Base-by-base conservation (phyloP, 1,139 yeast genomes). In the Candida smagusa region DNA sequence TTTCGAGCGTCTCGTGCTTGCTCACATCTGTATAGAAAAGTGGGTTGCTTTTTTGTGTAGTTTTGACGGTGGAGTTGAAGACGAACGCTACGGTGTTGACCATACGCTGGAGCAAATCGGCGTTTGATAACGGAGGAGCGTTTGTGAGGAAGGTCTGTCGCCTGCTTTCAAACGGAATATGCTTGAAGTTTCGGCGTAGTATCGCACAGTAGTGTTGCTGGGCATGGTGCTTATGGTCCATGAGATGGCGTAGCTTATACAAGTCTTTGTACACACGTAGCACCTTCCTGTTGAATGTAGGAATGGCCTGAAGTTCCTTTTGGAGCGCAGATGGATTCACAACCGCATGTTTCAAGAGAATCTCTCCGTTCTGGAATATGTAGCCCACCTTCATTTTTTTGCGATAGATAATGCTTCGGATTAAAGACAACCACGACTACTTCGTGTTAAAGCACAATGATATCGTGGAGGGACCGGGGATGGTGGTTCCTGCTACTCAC, bases 31-130 rank as follows among this genome's bases (percentile, higher is more conserved):
- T 48, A 34, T 43, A 57, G 36, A 52, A 61, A 3, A 49, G 31
- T 9, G 46, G 50, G 4, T 42, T 44, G 12, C 45, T 44, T 2
- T 46, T 41, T 42, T 47, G 9, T 31, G 42, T 16, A 43, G 49
- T 8, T 30, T 42, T 39, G 31, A 68, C 66, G 0, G 73, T 62
- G 3, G 71, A 58, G 44, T 70, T 70, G 47, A 61, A 63, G 3
- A 68, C 65, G 49, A 70, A 70, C 12, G 56, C 62, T 24, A 63
- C 47, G 2, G 75, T 65, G 41, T 66, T 67, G 22, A 56, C 40
- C 25, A 64, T 34, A 13, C 76, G 43, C 12, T 44, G 36, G 3
- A 55, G 40, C 9, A 63, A 25, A 24, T 62, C 59, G 0, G 32
- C 31, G 7, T 43, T 37, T 7, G 29, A 16, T 3, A 50, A n/a